Conservation (phyloP, 345 rosid species). For the Arabis alpina region DNA sequence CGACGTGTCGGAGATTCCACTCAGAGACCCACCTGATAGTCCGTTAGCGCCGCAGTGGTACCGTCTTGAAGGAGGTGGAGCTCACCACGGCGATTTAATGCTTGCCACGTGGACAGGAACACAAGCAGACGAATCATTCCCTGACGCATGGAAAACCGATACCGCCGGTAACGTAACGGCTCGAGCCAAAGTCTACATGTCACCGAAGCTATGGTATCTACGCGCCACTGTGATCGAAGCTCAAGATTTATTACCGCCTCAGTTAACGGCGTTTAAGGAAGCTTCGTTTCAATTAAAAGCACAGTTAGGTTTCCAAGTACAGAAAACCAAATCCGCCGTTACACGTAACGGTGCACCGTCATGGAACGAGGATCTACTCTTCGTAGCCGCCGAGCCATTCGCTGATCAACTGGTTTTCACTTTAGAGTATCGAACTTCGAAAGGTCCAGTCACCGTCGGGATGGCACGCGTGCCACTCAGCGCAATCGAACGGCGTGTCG, state of each 20-base stretch:
- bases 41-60: constrained; percentile 97
- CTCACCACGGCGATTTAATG: constrained; percentile 71
- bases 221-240: constrained; percentile 78
- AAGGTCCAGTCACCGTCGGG: constrained; percentile 59
- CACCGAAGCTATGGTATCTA: constrained; percentile 88
- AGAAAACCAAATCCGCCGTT: constrained; percentile 62
- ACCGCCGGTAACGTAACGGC: constrained; percentile 66
- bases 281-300: constrained; percentile 68
- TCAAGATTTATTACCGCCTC: constrained; percentile 59
- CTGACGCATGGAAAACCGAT: constrained; percentile 92
- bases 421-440: constrained; percentile 63
- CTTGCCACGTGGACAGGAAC: constrained; percentile 97
- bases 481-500: constrained; percentile 79
- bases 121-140: constrained; percentile 91
- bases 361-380: constrained; percentile 86
- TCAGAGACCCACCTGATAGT: constrained; percentile 95
- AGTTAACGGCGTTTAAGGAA: constrained; percentile 54
- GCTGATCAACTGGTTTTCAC: constrained; percentile 56
- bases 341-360: constrained; percentile 68
- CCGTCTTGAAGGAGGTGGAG: constrained; percentile 76
- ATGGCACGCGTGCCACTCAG: constrained; percentile 51
- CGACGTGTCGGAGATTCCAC: constrained; percentile 75
- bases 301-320: constrained; percentile 73
- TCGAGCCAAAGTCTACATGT: constrained; percentile 76
- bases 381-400: constrained; percentile 82